These are phyloP conservation scores for Zygnema cylindricum DNA, from an alignment of 139 green algal species.

Conservation along the genomic window DNA sequence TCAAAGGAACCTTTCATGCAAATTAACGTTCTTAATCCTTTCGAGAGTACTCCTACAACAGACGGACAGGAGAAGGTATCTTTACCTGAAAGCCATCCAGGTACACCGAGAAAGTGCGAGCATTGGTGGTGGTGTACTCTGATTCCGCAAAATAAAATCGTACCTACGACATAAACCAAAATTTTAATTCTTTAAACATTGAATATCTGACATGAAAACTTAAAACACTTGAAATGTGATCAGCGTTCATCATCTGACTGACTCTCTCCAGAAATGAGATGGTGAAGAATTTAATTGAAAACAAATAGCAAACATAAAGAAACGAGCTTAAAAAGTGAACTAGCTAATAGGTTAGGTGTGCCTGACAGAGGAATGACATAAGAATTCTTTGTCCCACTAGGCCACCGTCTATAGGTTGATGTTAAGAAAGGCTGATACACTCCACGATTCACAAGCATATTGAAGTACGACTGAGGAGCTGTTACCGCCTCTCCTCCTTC, in stretches of 20 bases:
- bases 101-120: neutral
- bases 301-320: too few species aligned
- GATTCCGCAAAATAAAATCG: neutral
- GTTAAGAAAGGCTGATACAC: neutral
- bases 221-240: too few species aligned
- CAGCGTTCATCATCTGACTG: too few species aligned
- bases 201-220: too few species aligned
- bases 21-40: too few species aligned
- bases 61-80: too few species aligned
- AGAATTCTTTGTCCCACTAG: neutral
- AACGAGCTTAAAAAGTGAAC: too few species aligned
- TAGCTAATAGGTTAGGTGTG: neutral
- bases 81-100: neutral
- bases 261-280: too few species aligned
- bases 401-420: neutral
- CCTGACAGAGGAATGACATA: neutral
- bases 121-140: neutral
- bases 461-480: neutral
- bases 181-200: too few species aligned
- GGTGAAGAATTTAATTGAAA: too few species aligned
- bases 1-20: too few species aligned
- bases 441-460: neutral
- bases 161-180: neutral
- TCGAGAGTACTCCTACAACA: neutral
- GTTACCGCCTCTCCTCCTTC: neutral